Evolutionary conservation across 164 flowering plant genomes (phyloP), one percentile per base, ranked within the genome.

Genomic region (Vitis riparia): DNA sequence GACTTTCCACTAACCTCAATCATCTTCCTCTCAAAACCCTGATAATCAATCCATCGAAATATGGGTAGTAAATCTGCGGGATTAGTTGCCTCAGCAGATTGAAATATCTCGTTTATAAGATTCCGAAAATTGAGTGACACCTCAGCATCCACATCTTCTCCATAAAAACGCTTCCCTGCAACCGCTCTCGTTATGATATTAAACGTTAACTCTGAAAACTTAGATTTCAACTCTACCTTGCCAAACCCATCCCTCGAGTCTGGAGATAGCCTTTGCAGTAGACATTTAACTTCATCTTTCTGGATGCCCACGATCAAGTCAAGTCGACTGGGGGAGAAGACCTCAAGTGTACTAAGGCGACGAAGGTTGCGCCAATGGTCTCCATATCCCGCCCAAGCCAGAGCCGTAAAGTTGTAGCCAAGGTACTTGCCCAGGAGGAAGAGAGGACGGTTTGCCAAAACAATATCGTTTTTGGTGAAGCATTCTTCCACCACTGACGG

Each of bases 101-200:
- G 4, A 29, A 73, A n/a, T 1, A 71, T 55, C 55, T 77, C 82
- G 48, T 2, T 32, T 16, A 72, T 63, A 3, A 81, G 59, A 56
- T 79, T 79, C 50, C 53, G 17, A 23, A 80, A 80, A 66, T 30
- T 9, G 65, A 48, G 56, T 5, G 78, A 81, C 52, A 76, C 76
- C 52, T 82, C 81, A 29, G 13, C 11, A 0, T 81, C 74, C 51
- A 57, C 74, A 7, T 72, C 59, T 11, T 80, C 83, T 0, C 88
- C 87, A 32, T 71, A 81, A 27, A 78, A 88, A 50, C 82, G 64
- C 75, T 84, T 83, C 51, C 91, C 89, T 1, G 80, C 81, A 1
- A 88, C 78, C 87, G 84, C 83, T 72, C 80, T 79, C 86, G 78
- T 84, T 74, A 86, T 69, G 1, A 77, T 60, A 16, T 88, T 88